A percentile compares a stretch with the other conserved stretches of the same genome.
These are phyloP conservation scores for Microcyclospora pomicola DNA, from an alignment of 2,329 filamentous ascomycete species.

Conservation along the genomic window DNA sequence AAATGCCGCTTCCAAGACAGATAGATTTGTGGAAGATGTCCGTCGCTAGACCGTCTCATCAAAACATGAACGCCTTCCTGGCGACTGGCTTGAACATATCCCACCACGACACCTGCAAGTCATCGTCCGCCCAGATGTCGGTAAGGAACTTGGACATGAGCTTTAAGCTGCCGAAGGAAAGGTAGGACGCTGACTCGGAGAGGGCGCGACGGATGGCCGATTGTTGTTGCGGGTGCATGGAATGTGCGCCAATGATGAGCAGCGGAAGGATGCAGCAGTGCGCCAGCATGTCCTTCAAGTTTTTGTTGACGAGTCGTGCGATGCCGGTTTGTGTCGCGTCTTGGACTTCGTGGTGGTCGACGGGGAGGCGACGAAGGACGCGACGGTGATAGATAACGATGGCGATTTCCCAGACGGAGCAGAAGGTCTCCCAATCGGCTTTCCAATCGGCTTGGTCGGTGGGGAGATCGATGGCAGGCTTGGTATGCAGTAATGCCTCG, in stretches of 20 bases:
- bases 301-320: conserved; percentile 3
- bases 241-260: conserved; percentile 7
- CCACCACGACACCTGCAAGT: conserved; percentile 6
- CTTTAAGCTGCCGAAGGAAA: conserved; percentile 2
- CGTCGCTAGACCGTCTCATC: background rate
- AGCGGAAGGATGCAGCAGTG: conserved; percentile 8
- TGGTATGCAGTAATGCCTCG: conserved; percentile 1
- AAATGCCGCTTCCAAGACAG: too few relatives aligned
- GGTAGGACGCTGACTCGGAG: too few relatives aligned
- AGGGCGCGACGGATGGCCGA: conserved; percentile 5
- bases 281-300: conserved; percentile 5
- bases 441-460: background rate
- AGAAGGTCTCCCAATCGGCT: background rate
- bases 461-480: background rate
- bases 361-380: background rate
- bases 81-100: conserved; percentile 6
- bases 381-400: too few relatives aligned
- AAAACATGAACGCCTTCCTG: conserved; percentile 7
- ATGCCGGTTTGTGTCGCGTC: conserved; percentile 2
- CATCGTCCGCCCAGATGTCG: conserved; percentile 3
- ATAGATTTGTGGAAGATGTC: too few relatives aligned
- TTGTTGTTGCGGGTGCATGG: conserved; percentile 3
- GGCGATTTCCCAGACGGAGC: too few relatives aligned
- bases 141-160: conserved; percentile 7
- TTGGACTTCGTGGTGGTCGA: conserved; percentile 5